Percentiles rank a stretch among this genome's conserved stretches.
These are phyloP conservation scores for Puccinia polysora DNA, from an alignment of 1,284 basidiomycete genomes.

Conservation along the genomic window DNA sequence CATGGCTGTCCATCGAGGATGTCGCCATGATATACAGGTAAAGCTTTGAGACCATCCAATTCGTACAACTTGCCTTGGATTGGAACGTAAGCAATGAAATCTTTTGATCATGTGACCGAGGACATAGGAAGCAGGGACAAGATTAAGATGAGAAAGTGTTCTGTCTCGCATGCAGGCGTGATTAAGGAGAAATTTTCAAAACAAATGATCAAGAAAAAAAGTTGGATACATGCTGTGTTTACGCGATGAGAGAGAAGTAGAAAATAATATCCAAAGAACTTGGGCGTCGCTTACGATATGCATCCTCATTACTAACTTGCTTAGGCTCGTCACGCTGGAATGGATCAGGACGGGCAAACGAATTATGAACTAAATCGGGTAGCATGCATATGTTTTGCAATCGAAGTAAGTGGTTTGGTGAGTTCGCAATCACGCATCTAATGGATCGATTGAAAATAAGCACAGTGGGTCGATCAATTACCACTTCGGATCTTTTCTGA, in stretches of 20 bases:
- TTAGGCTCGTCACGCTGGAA: constrained; percentile 57
- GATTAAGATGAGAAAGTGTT: neutral
- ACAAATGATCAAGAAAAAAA: no score
- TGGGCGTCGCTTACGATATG: constrained; percentile 77
- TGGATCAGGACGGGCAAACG: constrained; percentile 71
- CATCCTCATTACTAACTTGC: constrained; percentile 71
- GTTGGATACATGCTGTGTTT: no score
- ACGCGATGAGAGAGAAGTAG: neutral
- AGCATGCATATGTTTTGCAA: neutral
- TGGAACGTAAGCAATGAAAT: constrained; percentile 66
- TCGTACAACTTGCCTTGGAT: constrained; percentile 77
- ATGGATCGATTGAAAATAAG: neutral
- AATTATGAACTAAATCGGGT: constrained; percentile 71
- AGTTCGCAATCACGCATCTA: neutral
- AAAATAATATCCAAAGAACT: neutral
- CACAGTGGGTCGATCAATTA: constrained; percentile 58
- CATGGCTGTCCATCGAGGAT: constrained; percentile 64
- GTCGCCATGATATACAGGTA: constrained; percentile 71
- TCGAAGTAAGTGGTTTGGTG: neutral
- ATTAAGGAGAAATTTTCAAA: no score
- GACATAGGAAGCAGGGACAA: no score
- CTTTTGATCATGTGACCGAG: no score
- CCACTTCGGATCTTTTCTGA: constrained; percentile 58
- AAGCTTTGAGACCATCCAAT: constrained; percentile 75
- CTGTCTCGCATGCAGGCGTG: no score